Conservation (phyloP, 2,329 filamentous ascomycete genomes). For the Botrytis paeoniae region DNA sequence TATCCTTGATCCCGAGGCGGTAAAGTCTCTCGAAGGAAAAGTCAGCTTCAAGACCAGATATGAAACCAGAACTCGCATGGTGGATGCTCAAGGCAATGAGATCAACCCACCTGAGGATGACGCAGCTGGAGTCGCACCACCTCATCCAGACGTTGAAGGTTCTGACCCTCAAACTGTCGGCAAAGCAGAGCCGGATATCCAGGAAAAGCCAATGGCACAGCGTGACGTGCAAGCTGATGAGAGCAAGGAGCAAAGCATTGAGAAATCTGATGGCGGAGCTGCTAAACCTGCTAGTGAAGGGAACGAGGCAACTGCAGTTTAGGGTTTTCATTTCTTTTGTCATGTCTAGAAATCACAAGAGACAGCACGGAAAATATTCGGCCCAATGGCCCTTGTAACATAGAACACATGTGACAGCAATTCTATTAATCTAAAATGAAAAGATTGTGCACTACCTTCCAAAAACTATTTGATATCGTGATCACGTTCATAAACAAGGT, state of each 20-base stretch:
- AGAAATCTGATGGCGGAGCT: conserved; percentile 41
- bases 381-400: conserved; percentile 18
- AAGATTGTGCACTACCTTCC: background rate
- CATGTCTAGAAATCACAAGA: background rate
- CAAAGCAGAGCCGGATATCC: conserved; percentile 39
- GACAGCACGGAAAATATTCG: conserved; percentile 10
- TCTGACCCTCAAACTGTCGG: conserved; percentile 56
- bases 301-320: conserved; percentile 50
- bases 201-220: conserved; percentile 43
- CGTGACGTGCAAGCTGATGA: conserved; percentile 48
- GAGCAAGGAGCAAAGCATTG: conserved; percentile 57
- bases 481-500: background rate
- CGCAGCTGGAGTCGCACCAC: conserved; percentile 33
- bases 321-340: conserved; percentile 28
- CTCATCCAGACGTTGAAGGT: conserved; percentile 49
- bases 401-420: conserved; percentile 16
- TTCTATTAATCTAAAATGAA: background rate
- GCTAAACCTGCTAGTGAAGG: conserved; percentile 63
- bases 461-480: background rate
- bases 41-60: conserved; percentile 95
- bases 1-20: conserved; percentile 77
- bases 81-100: conserved; percentile 78
- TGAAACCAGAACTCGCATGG: conserved; percentile 84
- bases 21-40: conserved; percentile 81
- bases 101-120: conserved; percentile 41